Conservation (phyloP, 106 monocot species). For the Narthecium ossifragum region DNA sequence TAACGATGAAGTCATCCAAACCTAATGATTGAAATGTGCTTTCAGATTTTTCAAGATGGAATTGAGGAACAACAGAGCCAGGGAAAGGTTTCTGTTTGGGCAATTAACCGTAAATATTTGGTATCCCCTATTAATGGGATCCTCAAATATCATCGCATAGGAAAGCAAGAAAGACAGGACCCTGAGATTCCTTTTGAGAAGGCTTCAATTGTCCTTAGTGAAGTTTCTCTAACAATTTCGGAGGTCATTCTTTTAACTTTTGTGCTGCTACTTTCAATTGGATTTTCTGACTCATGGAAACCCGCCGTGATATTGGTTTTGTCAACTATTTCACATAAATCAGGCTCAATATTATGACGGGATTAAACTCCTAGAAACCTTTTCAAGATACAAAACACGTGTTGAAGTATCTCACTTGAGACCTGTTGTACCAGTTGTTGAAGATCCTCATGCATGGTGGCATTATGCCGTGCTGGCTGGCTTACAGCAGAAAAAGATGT, state of each 20-base stretch:
- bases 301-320: background rate
- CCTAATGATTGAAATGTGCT: background rate
- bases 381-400: slow-evolving; percentile 75
- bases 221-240: slow-evolving; percentile 77
- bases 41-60: slow-evolving; percentile 89
- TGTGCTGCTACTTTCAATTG: background rate
- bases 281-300: no score
- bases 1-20: no score
- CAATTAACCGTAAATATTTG: slow-evolving; percentile 55
- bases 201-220: slow-evolving; percentile 71
- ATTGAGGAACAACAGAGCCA: slow-evolving; percentile 41
- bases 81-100: slow-evolving; percentile 31
- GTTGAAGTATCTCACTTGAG: slow-evolving; percentile 91
- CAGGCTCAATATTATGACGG: slow-evolving; percentile 98
- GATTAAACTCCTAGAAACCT: slow-evolving; percentile 74
- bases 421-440: slow-evolving; percentile 54
- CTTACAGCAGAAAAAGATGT: slow-evolving; percentile 85
- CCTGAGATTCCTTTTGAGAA: slow-evolving; percentile 72
- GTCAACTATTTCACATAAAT: slow-evolving; percentile 5
- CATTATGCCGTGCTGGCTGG: slow-evolving; percentile 81
- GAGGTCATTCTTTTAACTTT: slow-evolving; percentile 53
- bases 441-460: slow-evolving; percentile 88
- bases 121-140: slow-evolving; percentile 94
- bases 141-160: slow-evolving; percentile 88
- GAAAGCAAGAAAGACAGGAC: slow-evolving; percentile 73